phyloP scores from a whole-genome alignment of 2,329 filamentous ascomycete genomes.

The Bipolaris sorokiniana region DNA sequence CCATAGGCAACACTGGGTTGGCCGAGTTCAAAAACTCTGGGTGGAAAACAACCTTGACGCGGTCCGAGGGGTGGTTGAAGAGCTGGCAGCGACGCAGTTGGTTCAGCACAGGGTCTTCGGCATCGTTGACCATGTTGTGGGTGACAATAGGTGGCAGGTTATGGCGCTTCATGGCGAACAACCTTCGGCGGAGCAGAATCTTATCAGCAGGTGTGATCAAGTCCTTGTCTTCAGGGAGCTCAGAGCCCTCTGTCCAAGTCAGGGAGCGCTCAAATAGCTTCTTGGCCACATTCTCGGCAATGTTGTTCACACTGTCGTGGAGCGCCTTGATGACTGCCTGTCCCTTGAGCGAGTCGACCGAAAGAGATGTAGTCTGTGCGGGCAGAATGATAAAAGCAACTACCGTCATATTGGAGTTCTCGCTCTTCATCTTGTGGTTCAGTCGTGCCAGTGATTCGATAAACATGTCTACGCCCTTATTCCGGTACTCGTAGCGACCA shows the following conservation, averaged over 20 bases:
- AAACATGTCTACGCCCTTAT: conserved; percentile 99
- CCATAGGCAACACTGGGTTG: conserved; percentile 91
- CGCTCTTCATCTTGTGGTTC: conserved; percentile 87
- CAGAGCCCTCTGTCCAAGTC: conserved; percentile 92
- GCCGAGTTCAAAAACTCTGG: conserved; percentile 96
- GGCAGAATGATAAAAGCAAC: conserved; percentile 99
- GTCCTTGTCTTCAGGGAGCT: conserved; percentile 95
- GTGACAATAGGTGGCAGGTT: conserved; percentile 93
- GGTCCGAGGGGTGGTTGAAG: conserved; percentile 93
- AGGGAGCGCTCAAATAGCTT: conserved; percentile 94
- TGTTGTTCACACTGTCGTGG: conserved; percentile 88
- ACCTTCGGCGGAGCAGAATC: conserved; percentile 83
- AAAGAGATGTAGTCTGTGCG: conserved; percentile 91
- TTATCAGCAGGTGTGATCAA: conserved; percentile 90
- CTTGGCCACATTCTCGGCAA: conserved; percentile 89
- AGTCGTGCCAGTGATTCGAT: conserved; percentile 93
- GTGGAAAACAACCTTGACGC: conserved; percentile 98
- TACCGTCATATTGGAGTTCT: conserved; percentile 88
- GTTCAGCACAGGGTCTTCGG: conserved; percentile 91
- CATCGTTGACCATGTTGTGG: conserved; percentile 97
- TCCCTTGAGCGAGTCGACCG: conserved; percentile 93
- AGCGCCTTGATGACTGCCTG: conserved; percentile 98
- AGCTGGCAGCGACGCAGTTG: conserved; percentile 95
- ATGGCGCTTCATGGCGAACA: conserved; percentile 96
- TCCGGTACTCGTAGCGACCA: conserved; percentile 95